Base-by-base conservation (phyloP, 306 rosid genomes). In the cucumber (Cucumis sativus) region DNA sequence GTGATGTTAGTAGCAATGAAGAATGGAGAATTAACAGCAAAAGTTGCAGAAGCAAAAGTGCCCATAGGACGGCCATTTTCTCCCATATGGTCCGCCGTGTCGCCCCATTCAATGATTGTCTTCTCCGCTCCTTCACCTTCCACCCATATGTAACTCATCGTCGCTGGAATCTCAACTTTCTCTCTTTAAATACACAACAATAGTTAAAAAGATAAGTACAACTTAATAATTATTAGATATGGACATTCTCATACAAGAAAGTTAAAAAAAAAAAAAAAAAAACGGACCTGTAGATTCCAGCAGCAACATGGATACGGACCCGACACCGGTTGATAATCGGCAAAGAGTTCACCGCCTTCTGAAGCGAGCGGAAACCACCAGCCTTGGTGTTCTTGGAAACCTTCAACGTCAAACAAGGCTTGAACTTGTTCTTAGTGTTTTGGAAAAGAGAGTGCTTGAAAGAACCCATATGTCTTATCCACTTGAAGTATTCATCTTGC, bases 1-100 rank as follows among this genome's bases (percentile, higher is more conserved):
- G 81, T 85, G 73, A 82, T 78, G 71, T 82, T 82, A 30, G 75
- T 85, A 13, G 88, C 88, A 23, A 85, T 72, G 80, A 84, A 81
- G 68, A 78, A 81, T 13, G 85, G 85, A 18, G 85, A 78, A 64
- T 84, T 72, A 9, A 84, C 82, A 21, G 87, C 87, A 79, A 84
- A 81, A 57, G 85, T 85, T 39, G 88, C 85, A 17, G 88, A 82
- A 45, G 71, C 82, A 61, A 71, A 77, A 15, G 84, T 80, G 10
- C 88, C 82, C 57, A 84, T 20, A 4, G 82, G 87, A 25, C 28
- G 82, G 21, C 87, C 84, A 61, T 71, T 79, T 16, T 66, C 64
- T 13, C 86, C 82, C 70, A 65, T 67, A 43, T 73, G 59, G 62
- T 85, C 81, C 2, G 88, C 88, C 47, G 80, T 78, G 78, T 84